Evolutionary conservation across 2,329 filamentous ascomycete species (phyloP).

Genomic region (Penicillium sp.): DNA sequence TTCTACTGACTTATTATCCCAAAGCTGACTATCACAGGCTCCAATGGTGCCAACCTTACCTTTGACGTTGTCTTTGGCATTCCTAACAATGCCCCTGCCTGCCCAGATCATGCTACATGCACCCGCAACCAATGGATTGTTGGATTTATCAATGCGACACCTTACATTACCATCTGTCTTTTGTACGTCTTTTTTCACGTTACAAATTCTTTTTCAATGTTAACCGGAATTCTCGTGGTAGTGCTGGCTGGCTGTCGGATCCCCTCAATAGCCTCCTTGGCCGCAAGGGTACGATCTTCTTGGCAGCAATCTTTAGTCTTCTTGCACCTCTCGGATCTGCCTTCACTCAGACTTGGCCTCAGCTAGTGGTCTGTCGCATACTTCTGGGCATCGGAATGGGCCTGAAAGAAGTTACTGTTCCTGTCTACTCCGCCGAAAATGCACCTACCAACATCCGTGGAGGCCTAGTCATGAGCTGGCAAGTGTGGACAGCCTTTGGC

Average conservation of each 20-base stretch:
- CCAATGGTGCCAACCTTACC: slow-evolving; percentile 23
- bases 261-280: slow-evolving; percentile 19
- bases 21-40: slow-evolving; percentile 9
- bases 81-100: slow-evolving; percentile 14
- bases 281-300: slow-evolving; percentile 19
- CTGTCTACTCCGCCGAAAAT: slow-evolving; percentile 57
- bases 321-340: slow-evolving; percentile 17
- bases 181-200: slow-evolving; percentile 39
- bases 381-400: slow-evolving; percentile 40
- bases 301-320: slow-evolving; percentile 18
- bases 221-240: background rate
- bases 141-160: slow-evolving; percentile 60
- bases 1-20: background rate
- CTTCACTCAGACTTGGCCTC: slow-evolving; percentile 17
- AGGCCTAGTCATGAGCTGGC: slow-evolving; percentile 57
- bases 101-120: slow-evolving; percentile 21
- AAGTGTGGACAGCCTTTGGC: slow-evolving; percentile 51
- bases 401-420: slow-evolving; percentile 45
- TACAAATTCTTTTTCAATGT: background rate
- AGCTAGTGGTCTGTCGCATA: slow-evolving; percentile 17
- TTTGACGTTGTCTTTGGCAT: slow-evolving; percentile 24
- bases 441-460: slow-evolving; percentile 55
- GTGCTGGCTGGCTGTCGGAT: slow-evolving; percentile 20
- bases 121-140: slow-evolving; percentile 56
- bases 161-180: slow-evolving; percentile 51